Evolutionary conservation across 75 land plant species (phyloP), one percentile per base, ranked within the genome.

Genomic region (Azolla pinnata): DNA sequence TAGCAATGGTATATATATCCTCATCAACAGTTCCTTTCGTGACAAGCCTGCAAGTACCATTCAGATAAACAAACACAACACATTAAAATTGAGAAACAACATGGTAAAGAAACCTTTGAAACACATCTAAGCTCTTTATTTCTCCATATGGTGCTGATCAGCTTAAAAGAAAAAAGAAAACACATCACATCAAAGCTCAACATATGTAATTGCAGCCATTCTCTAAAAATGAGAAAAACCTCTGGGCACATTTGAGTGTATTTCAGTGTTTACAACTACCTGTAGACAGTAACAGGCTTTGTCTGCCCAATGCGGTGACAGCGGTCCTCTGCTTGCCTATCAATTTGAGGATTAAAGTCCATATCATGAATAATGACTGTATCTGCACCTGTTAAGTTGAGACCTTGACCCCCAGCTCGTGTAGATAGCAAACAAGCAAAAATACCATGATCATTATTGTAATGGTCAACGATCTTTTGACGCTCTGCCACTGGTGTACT

Each of bases 261-360:
- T n/a, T n/a, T n/a, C n/a, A n/a, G n/a, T n/a, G n/a, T n/a, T n/a
- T n/a, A n/a, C n/a, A n/a, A 7, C 10, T 47, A 93, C 96, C 96
- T 80, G 70, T 90, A 95, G 34, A 95, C 65, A 25, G 97, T 90
- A 23, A 95, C 99, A 26, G 91, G 79, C 59, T 84, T 95, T 42
- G 81, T 67, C 71, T 95, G 99, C 10, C 99, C 99, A 52, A 95
- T 95, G 0, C 99, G 83, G 59, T 95, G 99, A 62, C 99, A 95
- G 31, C 99, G 86, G 64, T 95, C 99, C 67, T 95, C 99, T 45
- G 99, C 99, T 50, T 95, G 99, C 4, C 99, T 75, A 49, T 95
- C 99, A 79, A 95, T 86, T 52, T 95, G 99, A 14, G 99, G 99
- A 52, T 95, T 95, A 67, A 95, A 95, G 76, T 95, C 99, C 84